Conservation (phyloP, 2,329 filamentous ascomycete species). For the Paraphaeosphaeria sporulosa region DNA sequence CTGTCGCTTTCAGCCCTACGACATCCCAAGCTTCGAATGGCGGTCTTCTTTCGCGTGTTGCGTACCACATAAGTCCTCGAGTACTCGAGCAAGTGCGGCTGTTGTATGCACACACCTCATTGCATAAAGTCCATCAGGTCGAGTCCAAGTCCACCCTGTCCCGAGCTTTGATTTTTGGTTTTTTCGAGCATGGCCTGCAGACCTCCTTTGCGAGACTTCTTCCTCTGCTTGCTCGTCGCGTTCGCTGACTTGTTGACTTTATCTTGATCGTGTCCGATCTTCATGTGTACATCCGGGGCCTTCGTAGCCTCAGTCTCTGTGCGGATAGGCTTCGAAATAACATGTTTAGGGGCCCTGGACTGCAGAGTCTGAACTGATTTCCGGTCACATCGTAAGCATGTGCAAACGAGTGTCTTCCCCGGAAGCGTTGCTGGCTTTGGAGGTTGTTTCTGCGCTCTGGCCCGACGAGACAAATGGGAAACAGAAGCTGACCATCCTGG, state of each 20-base stretch:
- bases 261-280: slow-evolving; percentile 20
- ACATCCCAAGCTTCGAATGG: neutral
- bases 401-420: slow-evolving; percentile 34
- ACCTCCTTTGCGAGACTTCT: slow-evolving; percentile 62
- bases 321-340: slow-evolving; percentile 18
- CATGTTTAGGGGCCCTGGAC: slow-evolving; percentile 27
- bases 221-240: slow-evolving; percentile 61
- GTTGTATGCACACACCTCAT: slow-evolving; percentile 30
- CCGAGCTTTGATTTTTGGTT: slow-evolving; percentile 47
- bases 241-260: slow-evolving; percentile 49
- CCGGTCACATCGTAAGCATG: slow-evolving; percentile 43
- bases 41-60: neutral
- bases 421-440: slow-evolving; percentile 4
- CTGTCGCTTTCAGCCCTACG: slow-evolving; percentile 39
- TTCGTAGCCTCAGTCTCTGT: slow-evolving; percentile 5
- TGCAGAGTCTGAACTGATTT: slow-evolving; percentile 36
- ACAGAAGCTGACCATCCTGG: slow-evolving; percentile 47
- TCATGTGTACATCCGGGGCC: neutral
- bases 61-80: neutral
- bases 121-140: slow-evolving; percentile 64
- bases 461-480: slow-evolving; percentile 15
- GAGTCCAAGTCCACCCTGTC: slow-evolving; percentile 49
- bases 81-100: neutral
- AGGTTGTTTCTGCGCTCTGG: slow-evolving; percentile 14
- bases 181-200: slow-evolving; percentile 62